These are phyloP conservation scores for Castanospermum australe DNA, from an alignment of 306 rosid genomes.

Conservation along the genomic window DNA sequence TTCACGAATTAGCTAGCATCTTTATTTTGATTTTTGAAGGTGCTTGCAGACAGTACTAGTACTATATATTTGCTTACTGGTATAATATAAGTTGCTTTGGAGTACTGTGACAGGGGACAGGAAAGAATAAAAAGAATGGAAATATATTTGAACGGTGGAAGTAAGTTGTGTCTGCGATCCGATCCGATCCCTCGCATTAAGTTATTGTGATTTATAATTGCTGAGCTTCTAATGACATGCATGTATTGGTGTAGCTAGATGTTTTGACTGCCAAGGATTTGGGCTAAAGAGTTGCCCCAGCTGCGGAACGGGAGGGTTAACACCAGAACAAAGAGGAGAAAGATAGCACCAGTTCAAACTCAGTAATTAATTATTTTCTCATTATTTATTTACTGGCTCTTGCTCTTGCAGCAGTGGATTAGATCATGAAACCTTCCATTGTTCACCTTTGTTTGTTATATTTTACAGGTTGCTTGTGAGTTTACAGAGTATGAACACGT, in stretches of 20 bases:
- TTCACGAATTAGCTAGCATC: too few relatives aligned
- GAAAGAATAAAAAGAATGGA: conserved; percentile 84
- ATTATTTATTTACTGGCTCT: too few relatives aligned
- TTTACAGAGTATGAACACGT: too few relatives aligned
- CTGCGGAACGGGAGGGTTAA: conserved; percentile 83
- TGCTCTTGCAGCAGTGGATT: too few relatives aligned
- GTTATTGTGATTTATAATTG: too few relatives aligned
- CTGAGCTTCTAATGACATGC: background rate
- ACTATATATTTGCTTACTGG: background rate
- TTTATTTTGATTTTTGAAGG: background rate
- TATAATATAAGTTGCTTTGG: background rate
- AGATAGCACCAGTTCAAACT: conserved; percentile 40
- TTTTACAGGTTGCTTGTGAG: too few relatives aligned
- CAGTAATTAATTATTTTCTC: background rate
- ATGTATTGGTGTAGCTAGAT: conserved; percentile 51
- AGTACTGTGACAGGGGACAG: conserved; percentile 61
- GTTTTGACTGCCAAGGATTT: conserved; percentile 90
- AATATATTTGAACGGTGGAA: conserved; percentile 95
- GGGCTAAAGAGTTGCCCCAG: conserved; percentile 79
- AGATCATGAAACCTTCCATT: too few relatives aligned
- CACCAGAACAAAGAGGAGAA: conserved; percentile 95
- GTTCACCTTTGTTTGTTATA: too few relatives aligned
- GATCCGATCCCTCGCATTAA: background rate
- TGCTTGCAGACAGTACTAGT: background rate
- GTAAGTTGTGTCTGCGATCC: conserved; percentile 57